Percentiles rank a stretch among this genome's conserved stretches.
These are phyloP conservation scores for Monosporascus sp. DNA, from an alignment of 2,329 filamentous ascomycete genomes.

Conservation along the genomic window DNA sequence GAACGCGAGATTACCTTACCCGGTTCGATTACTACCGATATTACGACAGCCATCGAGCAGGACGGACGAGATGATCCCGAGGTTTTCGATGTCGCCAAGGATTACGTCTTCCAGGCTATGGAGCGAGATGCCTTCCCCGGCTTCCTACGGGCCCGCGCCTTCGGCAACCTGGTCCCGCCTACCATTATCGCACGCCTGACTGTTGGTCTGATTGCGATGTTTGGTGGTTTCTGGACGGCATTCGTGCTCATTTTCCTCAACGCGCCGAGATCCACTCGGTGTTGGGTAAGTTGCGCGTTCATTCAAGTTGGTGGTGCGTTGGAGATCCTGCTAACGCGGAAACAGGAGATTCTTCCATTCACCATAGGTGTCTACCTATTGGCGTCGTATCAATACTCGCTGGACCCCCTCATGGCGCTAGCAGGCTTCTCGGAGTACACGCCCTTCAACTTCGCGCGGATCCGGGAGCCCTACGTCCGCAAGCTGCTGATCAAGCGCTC, in stretches of 20 bases:
- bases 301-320: background rate
- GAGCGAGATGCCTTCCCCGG: slow-evolving; percentile 98
- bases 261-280: slow-evolving; percentile 65
- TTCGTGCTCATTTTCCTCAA: slow-evolving; percentile 92
- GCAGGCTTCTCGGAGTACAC: slow-evolving; percentile 95
- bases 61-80: slow-evolving; percentile 92
- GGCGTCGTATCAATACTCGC: slow-evolving; percentile 88
- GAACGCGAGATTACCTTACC: slow-evolving; percentile 95
- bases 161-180: slow-evolving; percentile 91
- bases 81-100: slow-evolving; percentile 94
- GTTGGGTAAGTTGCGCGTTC: slow-evolving; percentile 65
- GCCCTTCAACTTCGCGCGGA: slow-evolving; percentile 82
- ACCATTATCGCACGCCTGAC: slow-evolving; percentile 84
- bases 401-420: slow-evolving; percentile 86
- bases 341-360: slow-evolving; percentile 74
- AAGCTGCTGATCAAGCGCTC: slow-evolving; percentile 80
- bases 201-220: slow-evolving; percentile 78
- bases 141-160: slow-evolving; percentile 88
- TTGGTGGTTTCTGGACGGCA: slow-evolving; percentile 87
- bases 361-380: slow-evolving; percentile 85
- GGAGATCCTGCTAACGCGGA: slow-evolving; percentile 9
- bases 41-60: slow-evolving; percentile 84
- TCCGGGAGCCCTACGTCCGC: slow-evolving; percentile 87
- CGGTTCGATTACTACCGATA: slow-evolving; percentile 76
- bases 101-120: slow-evolving; percentile 99